Evolutionary conservation across 257 asterid species (phyloP).

Genomic region (Cruciata laevipes): DNA sequence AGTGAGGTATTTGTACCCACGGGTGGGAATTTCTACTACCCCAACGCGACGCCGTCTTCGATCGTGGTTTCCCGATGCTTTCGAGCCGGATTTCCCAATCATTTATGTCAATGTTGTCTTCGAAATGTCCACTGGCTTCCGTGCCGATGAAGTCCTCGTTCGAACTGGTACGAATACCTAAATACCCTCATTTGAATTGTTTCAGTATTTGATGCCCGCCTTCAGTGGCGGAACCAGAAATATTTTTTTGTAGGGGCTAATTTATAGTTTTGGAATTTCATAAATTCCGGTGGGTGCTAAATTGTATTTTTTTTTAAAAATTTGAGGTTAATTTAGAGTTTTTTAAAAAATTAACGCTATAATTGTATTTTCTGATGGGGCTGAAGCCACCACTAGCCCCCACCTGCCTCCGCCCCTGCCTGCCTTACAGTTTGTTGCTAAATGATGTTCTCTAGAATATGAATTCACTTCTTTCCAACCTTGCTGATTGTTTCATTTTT

Average conservation of each 20-base stretch:
- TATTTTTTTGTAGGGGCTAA: no score
- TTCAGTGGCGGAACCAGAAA: no score
- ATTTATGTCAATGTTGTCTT: constrained; percentile 68
- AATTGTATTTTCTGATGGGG: no score
- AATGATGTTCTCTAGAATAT: not conserved
- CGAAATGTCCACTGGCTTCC: constrained; percentile 76
- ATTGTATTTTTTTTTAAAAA: no score
- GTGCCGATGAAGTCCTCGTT: constrained; percentile 84
- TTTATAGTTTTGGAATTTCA: no score
- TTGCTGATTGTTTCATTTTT: not conserved
- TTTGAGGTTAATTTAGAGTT: no score
- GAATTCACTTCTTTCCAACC: not conserved
- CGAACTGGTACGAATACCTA: constrained; percentile 52
- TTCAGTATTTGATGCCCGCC: not conserved
- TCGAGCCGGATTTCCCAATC: constrained; percentile 71
- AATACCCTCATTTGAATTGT: no score
- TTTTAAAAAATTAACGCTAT: no score
- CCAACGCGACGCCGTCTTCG: constrained; percentile 49
- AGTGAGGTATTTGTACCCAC: constrained; percentile 14
- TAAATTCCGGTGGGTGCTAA: no score
- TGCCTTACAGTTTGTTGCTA: not conserved
- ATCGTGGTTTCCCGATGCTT: constrained; percentile 77
- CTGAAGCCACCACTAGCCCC: no score
- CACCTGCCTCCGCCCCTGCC: no score
- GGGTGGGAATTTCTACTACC: constrained; percentile 32